Evolutionary conservation across 768 basidiomycete genomes (phyloP).

Genomic region (Phlebiopsis gigantea): DNA sequence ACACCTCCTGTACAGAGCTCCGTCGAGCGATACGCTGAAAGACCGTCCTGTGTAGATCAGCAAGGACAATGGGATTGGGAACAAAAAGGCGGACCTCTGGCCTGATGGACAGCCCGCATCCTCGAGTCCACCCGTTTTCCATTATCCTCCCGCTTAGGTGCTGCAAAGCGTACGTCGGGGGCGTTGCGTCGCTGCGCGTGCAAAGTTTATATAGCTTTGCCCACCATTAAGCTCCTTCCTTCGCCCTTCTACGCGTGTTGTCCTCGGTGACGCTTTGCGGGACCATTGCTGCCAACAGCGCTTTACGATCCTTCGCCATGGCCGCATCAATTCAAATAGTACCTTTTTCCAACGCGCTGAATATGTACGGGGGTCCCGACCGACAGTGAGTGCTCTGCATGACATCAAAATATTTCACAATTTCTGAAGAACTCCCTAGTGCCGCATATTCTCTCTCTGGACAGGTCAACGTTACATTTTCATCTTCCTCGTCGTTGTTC

Average conservation of each 20-base stretch:
- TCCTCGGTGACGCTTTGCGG: background rate
- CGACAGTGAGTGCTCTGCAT: conserved; percentile 42
- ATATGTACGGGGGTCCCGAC: conserved; percentile 70
- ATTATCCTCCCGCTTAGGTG: background rate
- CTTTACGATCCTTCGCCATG: conserved; percentile 35
- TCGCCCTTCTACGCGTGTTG: background rate
- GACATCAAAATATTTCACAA: background rate
- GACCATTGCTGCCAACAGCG: background rate
- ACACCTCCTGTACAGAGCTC: background rate
- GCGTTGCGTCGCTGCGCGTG: background rate
- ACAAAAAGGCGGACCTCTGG: conserved; percentile 4
- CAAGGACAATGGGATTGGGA: conserved; percentile 6
- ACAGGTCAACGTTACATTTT: conserved; percentile 61
- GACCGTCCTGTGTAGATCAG: background rate
- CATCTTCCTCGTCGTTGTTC: conserved; percentile 47
- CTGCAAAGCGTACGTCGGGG: background rate
- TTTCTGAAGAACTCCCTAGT: conserved; percentile 32
- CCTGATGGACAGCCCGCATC: background rate
- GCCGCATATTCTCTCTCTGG: conserved; percentile 87
- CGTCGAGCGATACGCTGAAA: background rate
- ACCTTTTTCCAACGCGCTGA: conserved; percentile 49
- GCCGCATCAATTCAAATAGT: conserved; percentile 60
- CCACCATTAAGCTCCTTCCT: background rate
- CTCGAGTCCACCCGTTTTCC: background rate
- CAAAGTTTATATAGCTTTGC: background rate